phyloP scores from a whole-genome alignment of 768 basidiomycete genomes.

The Calocera viscosa region DNA sequence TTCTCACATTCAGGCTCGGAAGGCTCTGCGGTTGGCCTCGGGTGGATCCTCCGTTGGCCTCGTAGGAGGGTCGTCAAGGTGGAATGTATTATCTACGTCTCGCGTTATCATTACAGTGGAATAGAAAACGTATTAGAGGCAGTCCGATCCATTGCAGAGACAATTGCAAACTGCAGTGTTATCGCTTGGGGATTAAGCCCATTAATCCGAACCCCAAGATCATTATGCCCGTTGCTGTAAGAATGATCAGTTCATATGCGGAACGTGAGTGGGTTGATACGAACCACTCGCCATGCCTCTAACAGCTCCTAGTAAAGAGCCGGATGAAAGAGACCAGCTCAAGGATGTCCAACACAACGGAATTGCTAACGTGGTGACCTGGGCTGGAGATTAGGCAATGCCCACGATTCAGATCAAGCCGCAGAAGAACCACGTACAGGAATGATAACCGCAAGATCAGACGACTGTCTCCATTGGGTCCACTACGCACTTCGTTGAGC shows the following conservation, averaged over 20 bases:
- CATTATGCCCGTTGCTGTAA: background rate
- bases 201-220: background rate
- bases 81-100: too few relatives aligned
- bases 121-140: too few relatives aligned
- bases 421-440: background rate
- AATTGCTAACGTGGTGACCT: conserved; percentile 1
- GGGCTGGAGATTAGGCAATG: background rate
- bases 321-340: conserved; percentile 1
- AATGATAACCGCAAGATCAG: background rate
- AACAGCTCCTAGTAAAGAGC: background rate
- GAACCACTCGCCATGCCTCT: background rate
- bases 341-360: background rate
- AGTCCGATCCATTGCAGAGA: too few relatives aligned
- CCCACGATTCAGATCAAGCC: background rate
- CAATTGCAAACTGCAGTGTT: background rate
- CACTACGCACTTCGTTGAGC: background rate
- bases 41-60: background rate
- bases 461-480: conserved; percentile 1
- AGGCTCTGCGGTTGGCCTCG: background rate
- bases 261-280: background rate
- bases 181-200: conserved; percentile 1
- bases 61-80: too few relatives aligned
- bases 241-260: background rate
- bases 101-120: too few relatives aligned
- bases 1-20: background rate